Percentiles rank a stretch among this genome's conserved stretches.
phyloP scores from a whole-genome alignment of 2,329 filamentous ascomycete species.

The Penicillium expansum region DNA sequence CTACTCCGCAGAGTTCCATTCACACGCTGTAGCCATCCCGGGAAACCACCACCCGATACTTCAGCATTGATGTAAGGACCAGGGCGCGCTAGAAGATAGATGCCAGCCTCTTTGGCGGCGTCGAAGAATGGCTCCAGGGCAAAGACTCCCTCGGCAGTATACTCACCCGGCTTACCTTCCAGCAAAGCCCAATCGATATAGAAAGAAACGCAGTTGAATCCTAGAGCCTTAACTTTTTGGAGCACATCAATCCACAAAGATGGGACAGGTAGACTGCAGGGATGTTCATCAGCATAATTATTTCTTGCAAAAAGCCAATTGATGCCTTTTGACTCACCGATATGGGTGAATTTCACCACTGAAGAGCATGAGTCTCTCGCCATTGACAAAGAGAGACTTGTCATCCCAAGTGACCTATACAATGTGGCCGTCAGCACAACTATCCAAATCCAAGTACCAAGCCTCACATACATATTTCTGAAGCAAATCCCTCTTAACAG shows the following conservation, averaged over 20 bases:
- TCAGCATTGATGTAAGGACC: slow-evolving; percentile 80
- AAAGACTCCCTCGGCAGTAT: slow-evolving; percentile 69
- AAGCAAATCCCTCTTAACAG: slow-evolving; percentile 48
- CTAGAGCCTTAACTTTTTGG: slow-evolving; percentile 77
- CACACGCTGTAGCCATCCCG: slow-evolving; percentile 73
- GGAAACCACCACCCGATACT: slow-evolving; percentile 71
- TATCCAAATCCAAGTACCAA: not conserved
- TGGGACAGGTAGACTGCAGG: slow-evolving; percentile 56
- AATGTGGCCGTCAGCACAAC: not conserved
- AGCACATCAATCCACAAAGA: slow-evolving; percentile 69
- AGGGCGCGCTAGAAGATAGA: slow-evolving; percentile 71
- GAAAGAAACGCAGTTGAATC: slow-evolving; percentile 76
- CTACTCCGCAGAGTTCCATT: slow-evolving; percentile 63
- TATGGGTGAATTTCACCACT: slow-evolving; percentile 73
- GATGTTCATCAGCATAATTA: slow-evolving; percentile 1
- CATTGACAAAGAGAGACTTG: slow-evolving; percentile 66
- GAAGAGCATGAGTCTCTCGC: slow-evolving; percentile 69
- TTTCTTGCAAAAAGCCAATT: not conserved
- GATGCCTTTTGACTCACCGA: slow-evolving; percentile 37
- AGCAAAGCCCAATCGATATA: slow-evolving; percentile 76
- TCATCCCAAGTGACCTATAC: slow-evolving; percentile 66
- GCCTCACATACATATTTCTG: slow-evolving; percentile 54
- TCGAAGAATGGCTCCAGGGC: slow-evolving; percentile 72
- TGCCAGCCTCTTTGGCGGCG: slow-evolving; percentile 67
- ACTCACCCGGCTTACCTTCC: slow-evolving; percentile 69